Base-by-base conservation (phyloP, 768 basidiomycete genomes). In the Lanmaoa pseudosensibilis region DNA sequence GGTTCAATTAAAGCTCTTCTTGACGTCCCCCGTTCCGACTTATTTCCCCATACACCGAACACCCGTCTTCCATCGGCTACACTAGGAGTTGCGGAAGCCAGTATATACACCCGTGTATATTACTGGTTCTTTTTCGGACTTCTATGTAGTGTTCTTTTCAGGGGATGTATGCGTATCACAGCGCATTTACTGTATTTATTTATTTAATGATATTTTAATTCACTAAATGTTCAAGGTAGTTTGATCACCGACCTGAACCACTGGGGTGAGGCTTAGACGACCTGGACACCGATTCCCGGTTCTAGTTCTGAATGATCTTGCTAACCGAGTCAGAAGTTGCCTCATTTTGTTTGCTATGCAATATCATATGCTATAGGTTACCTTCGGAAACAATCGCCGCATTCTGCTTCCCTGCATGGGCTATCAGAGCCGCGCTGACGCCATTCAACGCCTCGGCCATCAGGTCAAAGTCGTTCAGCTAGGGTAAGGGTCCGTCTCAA, bases 101-200 rank as follows among this genome's bases (percentile, higher is more conserved):
- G 39, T 27, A 19, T n/a, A 53, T 53, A 15, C 18, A 53, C 37
- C 0, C 1, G 34, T 21, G 49, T 53, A 19, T 54, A 53, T 12
- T 10, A 9, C 13, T 34, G n/a, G 39, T 55, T 40, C 38, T 33
- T 55, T 52, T 55, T 41, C 54, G 54, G n/a, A 54, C 54, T 40
- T 18, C 32, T 40, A 10, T 39, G 51, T 54, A 18, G 52, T 55
- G 4, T 21, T 19, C 25, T 27, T 33, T 38, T 9, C 15, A 11
- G 19, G 30, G 36, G 53, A 55, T 34, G 52, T 55, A 54, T 41
- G 18, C 34, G 25, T 18, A 21, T 25, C 13, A 21, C 6, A 16
- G n/a, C 23, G n/a, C 32, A 36, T 13, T 13, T 55, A 55, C 11
- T n/a, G n/a, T 32, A 27, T 19, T 25, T n/a, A 18, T 12, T 8